Base-by-base conservation (phyloP, 1,284 basidiomycete species). In the Fomitopsis palustris region DNA sequence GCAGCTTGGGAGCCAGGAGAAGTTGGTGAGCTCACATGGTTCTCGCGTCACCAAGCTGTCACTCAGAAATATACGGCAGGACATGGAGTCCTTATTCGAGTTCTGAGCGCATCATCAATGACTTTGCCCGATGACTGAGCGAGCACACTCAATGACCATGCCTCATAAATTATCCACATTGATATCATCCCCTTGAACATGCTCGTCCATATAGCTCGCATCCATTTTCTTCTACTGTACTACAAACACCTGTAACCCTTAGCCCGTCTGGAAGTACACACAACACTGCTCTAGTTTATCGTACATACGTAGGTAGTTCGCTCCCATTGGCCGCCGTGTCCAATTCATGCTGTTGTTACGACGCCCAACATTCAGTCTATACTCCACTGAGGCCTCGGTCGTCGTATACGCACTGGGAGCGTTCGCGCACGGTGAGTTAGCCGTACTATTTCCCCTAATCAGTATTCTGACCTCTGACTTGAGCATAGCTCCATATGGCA, bases 1-100 rank as follows among this genome's bases (percentile, higher is more conserved):
- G 8, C 57, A 58, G 57, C 42, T 59, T 39, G 57, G 57, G 3
- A 52, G 57, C 21, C 54, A 55, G 27, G 54, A 55, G 41, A 55
- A 42, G n/a, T 27, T 55, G 54, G 54, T 55, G 25, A 33, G 54
- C 21, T 16, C 9, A 27, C 12, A 19, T 3, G 10, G 16, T 21
- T 5, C 14, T 54, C 38, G 23, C 12, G 19, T 9, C 8, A 17
- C 12, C 2, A 8, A 1, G n/a, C 37, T 52, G 19, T 19, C 1
- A n/a, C 49, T 52, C 31, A 51, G 16, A 31, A 2, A 2, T 33
- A 2, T 14, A 4, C 2, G 3, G n/a, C 31, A 52, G 49, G 49
- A 52, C 19, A 52, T 52, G 49, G 31, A 52, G 31, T 35, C 33
- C 31, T n/a, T n/a, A 3, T 52, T 52, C 49, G 49, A 52, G 27